Evolutionary conservation across 2,329 filamentous ascomycete species (phyloP), one percentile per base, ranked within the genome.

Genomic region (Amesomyces nigricolor): DNA sequence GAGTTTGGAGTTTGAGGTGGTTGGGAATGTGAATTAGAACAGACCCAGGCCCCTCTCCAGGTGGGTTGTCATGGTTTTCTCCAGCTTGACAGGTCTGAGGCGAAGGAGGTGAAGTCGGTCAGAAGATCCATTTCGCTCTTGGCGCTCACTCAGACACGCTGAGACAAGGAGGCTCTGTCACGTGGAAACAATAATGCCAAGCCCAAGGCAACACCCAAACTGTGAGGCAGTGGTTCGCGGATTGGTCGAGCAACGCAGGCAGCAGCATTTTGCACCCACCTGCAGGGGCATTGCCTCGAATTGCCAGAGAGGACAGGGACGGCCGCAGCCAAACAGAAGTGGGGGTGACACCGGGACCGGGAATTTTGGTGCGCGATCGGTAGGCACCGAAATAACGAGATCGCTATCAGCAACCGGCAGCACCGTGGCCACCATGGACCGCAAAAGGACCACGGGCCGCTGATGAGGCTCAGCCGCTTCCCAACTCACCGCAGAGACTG

Each of bases 381-480:
- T 58, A 64, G 62, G 62, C 62, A 64, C 56, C 62, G 61, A 64
- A 51, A 64, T 64, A 63, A 64, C 35, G 17, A 57, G n/a, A 40
- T 37, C 37, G 29, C 44, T n/a, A 45, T 53, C 42, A 11, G 47
- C 7, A 11, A 29, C 35, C 7, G 32, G 11, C 22, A 35, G 32
- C 32, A 13, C 26, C 13, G 5, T 17, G 11, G 40, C 47, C 40
- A 49, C 26, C 11, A 56, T 56, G 54, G 44, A 22, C 38, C 22
- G 52, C 30, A 54, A 54, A 49, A 45, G 9, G 17, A 16, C 38
- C 38, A 4, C 22, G 43, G 37, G 39, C 16, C 39, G 11, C 30
- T 22, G 54, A 44, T 8, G 39, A 14, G 29, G 22, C 22, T 37
- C 10, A 4, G 11, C 26, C 4, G 29, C 5, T 8, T 22, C 10